Conservation (phyloP, 1,284 basidiomycete species). For the Marasmius fiardii region DNA sequence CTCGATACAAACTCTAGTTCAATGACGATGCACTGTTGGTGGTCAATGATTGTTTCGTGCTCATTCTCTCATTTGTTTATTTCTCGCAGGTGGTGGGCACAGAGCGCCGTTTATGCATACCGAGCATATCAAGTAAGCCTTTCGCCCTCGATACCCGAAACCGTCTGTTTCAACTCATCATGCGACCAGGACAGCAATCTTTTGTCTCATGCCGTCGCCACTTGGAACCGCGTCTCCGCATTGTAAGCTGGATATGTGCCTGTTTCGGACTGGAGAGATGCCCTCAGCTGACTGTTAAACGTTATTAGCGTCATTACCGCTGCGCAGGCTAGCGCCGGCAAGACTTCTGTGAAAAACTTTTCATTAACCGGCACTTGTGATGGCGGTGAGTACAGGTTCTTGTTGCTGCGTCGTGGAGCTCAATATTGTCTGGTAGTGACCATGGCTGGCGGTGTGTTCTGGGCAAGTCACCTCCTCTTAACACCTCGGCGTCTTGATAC, state of each 20-base stretch:
- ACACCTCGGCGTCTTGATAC: background rate
- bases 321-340: constrained; percentile 32
- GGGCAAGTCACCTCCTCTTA: constrained; percentile 29
- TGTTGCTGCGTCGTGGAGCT: background rate
- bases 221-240: constrained; percentile 43
- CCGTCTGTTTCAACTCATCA: background rate
- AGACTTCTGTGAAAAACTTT: constrained; percentile 36
- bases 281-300: background rate
- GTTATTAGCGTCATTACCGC: constrained; percentile 35
- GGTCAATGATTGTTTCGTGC: background rate
- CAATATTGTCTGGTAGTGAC: constrained; percentile 25
- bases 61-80: background rate
- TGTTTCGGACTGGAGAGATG: background rate
- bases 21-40: constrained; percentile 45
- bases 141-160: background rate
- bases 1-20: constrained; percentile 22
- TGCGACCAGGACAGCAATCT: constrained; percentile 28
- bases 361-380: constrained; percentile 37
- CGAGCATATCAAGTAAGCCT: constrained; percentile 33
- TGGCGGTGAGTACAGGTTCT: constrained; percentile 27
- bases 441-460: constrained; percentile 52
- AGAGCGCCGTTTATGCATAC: constrained; percentile 44
- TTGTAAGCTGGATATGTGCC: constrained; percentile 30
- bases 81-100: constrained; percentile 45
- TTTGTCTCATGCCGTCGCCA: constrained; percentile 40